Conservation (phyloP, 2,329 filamentous ascomycete species). For the Phialocephala subalpina region DNA sequence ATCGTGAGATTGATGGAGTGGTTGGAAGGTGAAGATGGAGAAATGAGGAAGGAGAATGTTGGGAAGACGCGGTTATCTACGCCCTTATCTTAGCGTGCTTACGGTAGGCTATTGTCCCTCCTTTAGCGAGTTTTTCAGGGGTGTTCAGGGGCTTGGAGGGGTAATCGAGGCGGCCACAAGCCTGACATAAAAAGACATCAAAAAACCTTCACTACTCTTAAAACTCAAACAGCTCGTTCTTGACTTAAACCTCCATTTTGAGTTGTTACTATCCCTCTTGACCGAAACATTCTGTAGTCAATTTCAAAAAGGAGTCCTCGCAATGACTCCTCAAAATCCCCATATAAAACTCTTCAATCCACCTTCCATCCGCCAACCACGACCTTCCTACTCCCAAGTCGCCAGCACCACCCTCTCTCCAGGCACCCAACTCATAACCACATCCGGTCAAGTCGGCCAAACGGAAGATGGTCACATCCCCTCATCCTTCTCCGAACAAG, state of each 20-base stretch:
- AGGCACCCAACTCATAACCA: slow-evolving; percentile 6
- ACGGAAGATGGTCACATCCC: background rate
- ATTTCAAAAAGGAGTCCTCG: background rate
- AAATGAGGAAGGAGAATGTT: background rate
- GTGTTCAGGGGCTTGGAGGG: slow-evolving; percentile 1
- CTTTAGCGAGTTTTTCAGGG: slow-evolving; percentile 1
- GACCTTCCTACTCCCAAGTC: slow-evolving; percentile 19
- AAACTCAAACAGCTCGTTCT: background rate
- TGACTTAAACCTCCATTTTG: background rate
- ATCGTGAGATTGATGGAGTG: background rate
- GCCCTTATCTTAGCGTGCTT: slow-evolving; percentile 6
- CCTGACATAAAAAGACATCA: background rate
- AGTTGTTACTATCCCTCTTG: background rate
- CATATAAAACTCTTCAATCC: slow-evolving; percentile 12
- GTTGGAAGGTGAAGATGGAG: background rate
- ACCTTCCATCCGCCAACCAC: background rate
- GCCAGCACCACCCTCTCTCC: slow-evolving; percentile 5
- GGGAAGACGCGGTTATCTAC: slow-evolving; percentile 13
- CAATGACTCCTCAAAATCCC: slow-evolving; percentile 7
- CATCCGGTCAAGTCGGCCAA: slow-evolving; percentile 17
- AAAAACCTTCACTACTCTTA: background rate
- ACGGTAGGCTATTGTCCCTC: too few species aligned
- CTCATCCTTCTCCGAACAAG: background rate
- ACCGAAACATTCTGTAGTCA: background rate
- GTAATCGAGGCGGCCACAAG: background rate